phyloP scores from a whole-genome alignment of 2,329 filamentous ascomycete species.

The Amylocarpus encephaloides region DNA sequence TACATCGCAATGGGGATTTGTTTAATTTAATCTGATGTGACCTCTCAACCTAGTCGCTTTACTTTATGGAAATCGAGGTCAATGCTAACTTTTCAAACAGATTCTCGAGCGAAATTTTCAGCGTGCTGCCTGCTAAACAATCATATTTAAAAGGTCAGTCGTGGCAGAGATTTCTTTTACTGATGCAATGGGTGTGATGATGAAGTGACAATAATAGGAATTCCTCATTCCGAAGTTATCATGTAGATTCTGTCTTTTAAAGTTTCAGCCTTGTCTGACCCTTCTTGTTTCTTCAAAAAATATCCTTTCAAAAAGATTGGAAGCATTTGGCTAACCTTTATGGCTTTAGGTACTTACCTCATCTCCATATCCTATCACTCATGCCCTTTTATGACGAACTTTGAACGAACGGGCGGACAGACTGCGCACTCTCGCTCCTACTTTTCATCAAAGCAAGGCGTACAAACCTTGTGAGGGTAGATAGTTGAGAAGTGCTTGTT shows the following conservation, averaged over 20 bases:
- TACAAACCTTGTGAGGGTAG: constrained; percentile 36
- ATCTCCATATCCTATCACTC: background rate
- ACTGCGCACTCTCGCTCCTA: constrained; percentile 33
- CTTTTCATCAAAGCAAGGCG: constrained; percentile 33
- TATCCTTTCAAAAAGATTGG: constrained; percentile 5
- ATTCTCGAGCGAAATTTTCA: background rate
- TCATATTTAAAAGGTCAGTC: constrained; percentile 27
- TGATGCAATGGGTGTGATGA: constrained; percentile 30
- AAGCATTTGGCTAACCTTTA: constrained; percentile 19
- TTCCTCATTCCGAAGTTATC: constrained; percentile 33
- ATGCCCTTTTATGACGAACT: constrained; percentile 35
- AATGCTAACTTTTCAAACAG: constrained; percentile 4
- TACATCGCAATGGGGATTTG: constrained; percentile 33
- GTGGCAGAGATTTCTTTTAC: constrained; percentile 8
- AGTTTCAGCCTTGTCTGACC: constrained; percentile 43
- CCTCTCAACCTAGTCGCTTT: constrained; percentile 9
- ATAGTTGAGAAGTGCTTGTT: constrained; percentile 35
- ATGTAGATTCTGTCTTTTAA: constrained; percentile 34
- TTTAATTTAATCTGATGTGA: constrained; percentile 32
- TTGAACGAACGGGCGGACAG: constrained; percentile 43
- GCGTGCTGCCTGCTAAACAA: background rate
- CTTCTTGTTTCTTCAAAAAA: constrained; percentile 14
- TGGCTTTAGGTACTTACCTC: constrained; percentile 29
- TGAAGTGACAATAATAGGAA: constrained; percentile 32
- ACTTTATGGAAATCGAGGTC: background rate